Conservation (phyloP, 441 rosid species). For the Metrosideros polymorpha region DNA sequence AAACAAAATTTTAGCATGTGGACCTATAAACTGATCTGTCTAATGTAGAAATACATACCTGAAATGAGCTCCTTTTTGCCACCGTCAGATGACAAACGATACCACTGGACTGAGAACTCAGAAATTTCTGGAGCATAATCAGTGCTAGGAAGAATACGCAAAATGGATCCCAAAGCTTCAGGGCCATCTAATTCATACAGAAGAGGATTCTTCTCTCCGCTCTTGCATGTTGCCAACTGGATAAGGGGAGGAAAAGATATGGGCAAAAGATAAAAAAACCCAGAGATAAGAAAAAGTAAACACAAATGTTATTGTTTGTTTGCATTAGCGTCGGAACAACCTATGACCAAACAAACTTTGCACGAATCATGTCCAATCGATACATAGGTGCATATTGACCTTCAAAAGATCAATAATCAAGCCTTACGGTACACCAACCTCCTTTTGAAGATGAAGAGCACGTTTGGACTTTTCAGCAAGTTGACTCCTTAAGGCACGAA, state of each 20-base stretch:
- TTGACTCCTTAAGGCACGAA: conserved; percentile 76
- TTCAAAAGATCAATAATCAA: background rate
- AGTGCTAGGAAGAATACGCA: conserved; percentile 56
- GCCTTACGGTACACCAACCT: background rate
- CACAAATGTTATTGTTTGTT: background rate
- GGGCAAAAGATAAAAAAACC: background rate
- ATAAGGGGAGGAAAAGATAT: background rate
- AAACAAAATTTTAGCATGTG: background rate
- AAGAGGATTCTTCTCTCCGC: conserved; percentile 36
- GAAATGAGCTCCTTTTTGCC: conserved; percentile 80
- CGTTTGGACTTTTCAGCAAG: conserved; percentile 84
- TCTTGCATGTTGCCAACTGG: conserved; percentile 65
- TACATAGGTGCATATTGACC: background rate
- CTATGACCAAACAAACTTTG: background rate
- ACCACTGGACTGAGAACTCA: conserved; percentile 74
- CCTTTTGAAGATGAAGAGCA: conserved; percentile 53
- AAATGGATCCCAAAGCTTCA: conserved; percentile 76
- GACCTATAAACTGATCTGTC: background rate
- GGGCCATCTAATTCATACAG: conserved; percentile 75
- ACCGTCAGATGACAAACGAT: conserved; percentile 65
- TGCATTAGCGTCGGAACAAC: background rate
- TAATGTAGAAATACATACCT: conserved; percentile 25
- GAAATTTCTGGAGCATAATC: conserved; percentile 66
- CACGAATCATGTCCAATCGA: background rate
- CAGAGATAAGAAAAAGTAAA: background rate